Evolutionary conservation across 2,329 filamentous ascomycete genomes (phyloP).

Genomic region (Neoascochyta sp.): DNA sequence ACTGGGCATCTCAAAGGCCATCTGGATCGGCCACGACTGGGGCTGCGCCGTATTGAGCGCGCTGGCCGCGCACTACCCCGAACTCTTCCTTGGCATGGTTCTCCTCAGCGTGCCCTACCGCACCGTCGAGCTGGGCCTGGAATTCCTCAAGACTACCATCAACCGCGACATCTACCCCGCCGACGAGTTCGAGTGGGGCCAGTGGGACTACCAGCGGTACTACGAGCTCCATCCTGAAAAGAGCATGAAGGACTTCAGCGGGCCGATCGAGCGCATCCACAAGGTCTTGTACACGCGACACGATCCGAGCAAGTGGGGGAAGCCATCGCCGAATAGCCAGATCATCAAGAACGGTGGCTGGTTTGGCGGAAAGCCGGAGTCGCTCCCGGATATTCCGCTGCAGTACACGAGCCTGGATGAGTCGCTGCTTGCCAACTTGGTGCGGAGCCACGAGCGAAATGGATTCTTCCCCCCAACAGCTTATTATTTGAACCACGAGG

Average conservation of each 20-base stretch:
- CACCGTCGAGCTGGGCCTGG: slow-evolving; percentile 42
- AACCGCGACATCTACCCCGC: slow-evolving; percentile 48
- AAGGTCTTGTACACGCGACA: slow-evolving; percentile 23
- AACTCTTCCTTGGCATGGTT: slow-evolving; percentile 28
- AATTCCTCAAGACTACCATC: slow-evolving; percentile 33
- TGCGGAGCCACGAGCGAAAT: slow-evolving; percentile 39
- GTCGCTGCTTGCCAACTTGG: slow-evolving; percentile 23
- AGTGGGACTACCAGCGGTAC: slow-evolving; percentile 36
- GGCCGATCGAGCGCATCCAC: slow-evolving; percentile 18
- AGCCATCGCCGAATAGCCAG: no score
- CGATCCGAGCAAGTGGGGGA: slow-evolving; percentile 19
- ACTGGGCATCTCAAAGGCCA: slow-evolving; percentile 37
- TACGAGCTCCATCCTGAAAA: slow-evolving; percentile 25
- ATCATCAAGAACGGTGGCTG: slow-evolving; percentile 31
- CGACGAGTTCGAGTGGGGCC: slow-evolving; percentile 40
- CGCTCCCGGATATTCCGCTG: slow-evolving; percentile 30
- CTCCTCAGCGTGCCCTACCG: slow-evolving; percentile 42
- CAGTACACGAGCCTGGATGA: slow-evolving; percentile 27
- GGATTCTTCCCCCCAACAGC: slow-evolving; percentile 41
- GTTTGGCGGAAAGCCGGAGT: slow-evolving; percentile 27
- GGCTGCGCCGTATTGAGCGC: slow-evolving; percentile 32
- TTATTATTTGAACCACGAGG: slow-evolving; percentile 45
- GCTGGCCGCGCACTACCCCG: slow-evolving; percentile 31
- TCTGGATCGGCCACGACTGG: slow-evolving; percentile 52
- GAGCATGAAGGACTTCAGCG: slow-evolving; percentile 18